Evolutionary conservation across 2,329 filamentous ascomycete species (phyloP).

Genomic region (Acephala macrosclerotiorum): DNA sequence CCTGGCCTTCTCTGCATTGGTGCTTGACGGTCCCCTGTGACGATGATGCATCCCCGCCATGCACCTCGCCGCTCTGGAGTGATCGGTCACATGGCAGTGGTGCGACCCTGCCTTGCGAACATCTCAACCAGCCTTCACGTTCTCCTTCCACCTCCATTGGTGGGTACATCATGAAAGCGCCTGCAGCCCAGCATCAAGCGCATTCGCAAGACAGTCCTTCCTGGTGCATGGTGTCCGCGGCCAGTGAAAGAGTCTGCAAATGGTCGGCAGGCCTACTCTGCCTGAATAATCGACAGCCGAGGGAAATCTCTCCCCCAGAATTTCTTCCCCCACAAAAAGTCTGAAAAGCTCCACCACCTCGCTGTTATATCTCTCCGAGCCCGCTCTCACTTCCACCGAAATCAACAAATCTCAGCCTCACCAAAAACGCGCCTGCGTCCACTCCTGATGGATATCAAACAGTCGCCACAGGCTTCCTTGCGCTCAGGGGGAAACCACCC

Average conservation of each 20-base stretch:
- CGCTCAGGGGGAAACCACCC: constrained; percentile 37
- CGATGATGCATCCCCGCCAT: not conserved
- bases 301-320: not conserved
- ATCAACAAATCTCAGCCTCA: constrained; percentile 24
- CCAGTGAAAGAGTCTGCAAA: not conserved
- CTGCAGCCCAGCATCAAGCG: not conserved
- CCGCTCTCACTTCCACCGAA: constrained; percentile 41
- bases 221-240: not conserved
- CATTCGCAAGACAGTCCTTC: not conserved
- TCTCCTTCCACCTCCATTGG: not conserved
- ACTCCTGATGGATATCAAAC: constrained; percentile 41
- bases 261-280: constrained; percentile 10
- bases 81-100: constrained; percentile 3
- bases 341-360: constrained; percentile 8
- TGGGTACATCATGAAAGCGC: not conserved
- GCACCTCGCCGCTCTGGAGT: not conserved
- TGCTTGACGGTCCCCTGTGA: not conserved
- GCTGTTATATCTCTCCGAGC: constrained; percentile 30
- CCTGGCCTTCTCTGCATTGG: not conserved
- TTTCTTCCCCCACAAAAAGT: constrained; percentile 21
- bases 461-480: constrained; percentile 38
- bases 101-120: not conserved
- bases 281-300: constrained; percentile 14
- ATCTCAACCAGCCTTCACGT: not conserved
- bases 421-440: constrained; percentile 17